Evolutionary conservation across 2,329 filamentous ascomycete genomes (phyloP), one percentile per base, ranked within the genome.

Genomic region (Cladosporium sp.): DNA sequence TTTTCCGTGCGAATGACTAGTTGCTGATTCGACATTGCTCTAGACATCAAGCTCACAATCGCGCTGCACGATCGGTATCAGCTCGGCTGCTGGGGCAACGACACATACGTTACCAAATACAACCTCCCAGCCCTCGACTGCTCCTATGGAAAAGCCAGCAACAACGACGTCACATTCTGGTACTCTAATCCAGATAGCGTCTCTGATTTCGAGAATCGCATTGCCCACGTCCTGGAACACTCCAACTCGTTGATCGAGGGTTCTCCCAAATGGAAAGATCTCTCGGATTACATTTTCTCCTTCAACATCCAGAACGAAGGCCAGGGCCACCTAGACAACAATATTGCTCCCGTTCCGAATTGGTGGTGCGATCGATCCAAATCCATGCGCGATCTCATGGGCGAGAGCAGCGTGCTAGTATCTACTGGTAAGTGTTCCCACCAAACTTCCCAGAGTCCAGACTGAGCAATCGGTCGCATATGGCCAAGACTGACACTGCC

Each of bases 261-360:
- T 3, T 23, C 56, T 23, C 56, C 56, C 11, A 59, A 46, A 6
- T 59, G 56, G 56, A 59, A 59, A 14, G 56, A 59, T n/a, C 37
- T 59, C 14, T 12, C 11, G 10, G 56, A 31, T 10, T 59, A 59
- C 26, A 59, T 59, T 21, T 46, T 59, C 5, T 59, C 56, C 3
- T 59, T 59, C 37, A 59, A 59, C n/a, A 59, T 59, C 23, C 56
- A 59, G 23, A 59, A 59, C 12, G 56, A 59, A 59, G 56, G 56
- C 23, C 56, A 59, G 7, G 56, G 56, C 12, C 56, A 59, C 40
- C 37, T 59, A 1, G 26, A 59, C 37, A 31, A 46, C 7, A 59
- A 46, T 16, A 46, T 14, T 7, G 56, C 56, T 8, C 56, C 56
- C n/a, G 56, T 59, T 23, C 56, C 56, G 6, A 37, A 31, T 26